Evolutionary conservation across 108 stramenopile species (phyloP).

Genomic region (Cyclotella cryptica): DNA sequence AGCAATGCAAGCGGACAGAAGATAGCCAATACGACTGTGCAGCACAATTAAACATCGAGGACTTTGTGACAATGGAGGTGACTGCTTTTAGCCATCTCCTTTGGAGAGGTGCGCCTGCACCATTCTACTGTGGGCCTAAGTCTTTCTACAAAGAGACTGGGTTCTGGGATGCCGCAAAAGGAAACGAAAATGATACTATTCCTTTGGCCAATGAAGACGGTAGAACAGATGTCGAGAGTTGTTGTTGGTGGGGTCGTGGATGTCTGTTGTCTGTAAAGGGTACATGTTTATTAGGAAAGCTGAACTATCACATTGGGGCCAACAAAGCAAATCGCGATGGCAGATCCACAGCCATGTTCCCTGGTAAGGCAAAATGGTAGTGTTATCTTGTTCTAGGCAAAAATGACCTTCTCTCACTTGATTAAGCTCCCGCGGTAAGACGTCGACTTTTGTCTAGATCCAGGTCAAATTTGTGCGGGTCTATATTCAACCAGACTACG

Average conservation of each 20-base stretch:
- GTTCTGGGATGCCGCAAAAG: conserved; percentile 40
- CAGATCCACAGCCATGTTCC: conserved; percentile 38
- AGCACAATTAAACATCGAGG: conserved; percentile 30
- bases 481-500: conserved; percentile 40
- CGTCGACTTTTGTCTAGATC: conserved; percentile 52
- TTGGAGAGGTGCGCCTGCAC: conserved; percentile 43
- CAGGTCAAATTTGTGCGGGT: conserved; percentile 32
- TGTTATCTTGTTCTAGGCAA: too few species aligned
- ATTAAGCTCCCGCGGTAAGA: background rate
- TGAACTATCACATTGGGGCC: conserved; percentile 53
- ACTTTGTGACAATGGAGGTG: conserved; percentile 37
- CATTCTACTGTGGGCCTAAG: conserved; percentile 54
- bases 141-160: conserved; percentile 26
- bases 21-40: conserved; percentile 43
- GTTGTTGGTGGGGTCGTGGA: conserved; percentile 65
- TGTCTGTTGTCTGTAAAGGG: conserved; percentile 48
- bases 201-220: conserved; percentile 42
- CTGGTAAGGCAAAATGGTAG: background rate
- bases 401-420: too few species aligned
- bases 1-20: conserved; percentile 20
- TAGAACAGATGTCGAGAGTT: conserved; percentile 50
- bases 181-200: conserved; percentile 28
- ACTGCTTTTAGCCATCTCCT: conserved; percentile 26
- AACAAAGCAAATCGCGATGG: conserved; percentile 43
- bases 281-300: conserved; percentile 54